Percentiles rank a stretch among this genome's conserved stretches.
Evolutionary conservation across 352 stramenopile genomes (phyloP).

Genomic region (Phytophthora capsici): DNA sequence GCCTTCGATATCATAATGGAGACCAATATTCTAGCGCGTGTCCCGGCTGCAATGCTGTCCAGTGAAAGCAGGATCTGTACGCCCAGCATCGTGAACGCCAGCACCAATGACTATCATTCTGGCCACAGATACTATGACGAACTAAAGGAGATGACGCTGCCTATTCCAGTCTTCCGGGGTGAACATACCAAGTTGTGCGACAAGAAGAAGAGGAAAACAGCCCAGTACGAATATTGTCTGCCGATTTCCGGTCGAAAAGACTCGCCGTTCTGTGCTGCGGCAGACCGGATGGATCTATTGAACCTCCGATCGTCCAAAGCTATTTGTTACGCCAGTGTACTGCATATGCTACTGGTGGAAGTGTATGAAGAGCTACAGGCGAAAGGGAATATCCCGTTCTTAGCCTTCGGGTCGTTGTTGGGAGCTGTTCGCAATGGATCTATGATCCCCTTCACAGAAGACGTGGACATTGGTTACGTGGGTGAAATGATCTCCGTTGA

Average conservation of each 20-base stretch:
- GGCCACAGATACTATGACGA: constrained; percentile 18
- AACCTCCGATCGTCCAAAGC: constrained; percentile 23
- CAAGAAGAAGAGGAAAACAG: constrained; percentile 10
- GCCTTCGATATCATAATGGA: constrained; percentile 31
- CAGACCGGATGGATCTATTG: constrained; percentile 57
- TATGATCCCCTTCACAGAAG: constrained; percentile 61
- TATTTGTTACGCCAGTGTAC: constrained; percentile 53
- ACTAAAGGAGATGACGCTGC: constrained; percentile 6
- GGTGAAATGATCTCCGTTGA: constrained; percentile 10
- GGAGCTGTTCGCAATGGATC: constrained; percentile 51
- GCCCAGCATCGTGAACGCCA: constrained; percentile 15
- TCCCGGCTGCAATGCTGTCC: constrained; percentile 14
- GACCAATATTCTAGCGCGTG: constrained; percentile 18
- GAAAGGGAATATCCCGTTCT: constrained; percentile 30
- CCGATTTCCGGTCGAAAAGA: constrained; percentile 56
- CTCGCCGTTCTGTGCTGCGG: constrained; percentile 40
- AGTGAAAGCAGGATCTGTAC: constrained; percentile 7
- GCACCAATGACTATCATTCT: constrained; percentile 18
- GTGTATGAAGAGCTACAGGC: constrained; percentile 51
- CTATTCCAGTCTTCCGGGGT: constrained; percentile 32
- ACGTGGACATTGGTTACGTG: constrained; percentile 52
- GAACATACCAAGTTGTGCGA: constrained; percentile 28
- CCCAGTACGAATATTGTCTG: constrained; percentile 45
- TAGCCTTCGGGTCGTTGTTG: constrained; percentile 55
- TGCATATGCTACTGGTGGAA: constrained; percentile 63